Evolutionary conservation across 2,329 filamentous ascomycete genomes (phyloP).

Genomic region (Teratosphaeria pseudoeucalypti): DNA sequence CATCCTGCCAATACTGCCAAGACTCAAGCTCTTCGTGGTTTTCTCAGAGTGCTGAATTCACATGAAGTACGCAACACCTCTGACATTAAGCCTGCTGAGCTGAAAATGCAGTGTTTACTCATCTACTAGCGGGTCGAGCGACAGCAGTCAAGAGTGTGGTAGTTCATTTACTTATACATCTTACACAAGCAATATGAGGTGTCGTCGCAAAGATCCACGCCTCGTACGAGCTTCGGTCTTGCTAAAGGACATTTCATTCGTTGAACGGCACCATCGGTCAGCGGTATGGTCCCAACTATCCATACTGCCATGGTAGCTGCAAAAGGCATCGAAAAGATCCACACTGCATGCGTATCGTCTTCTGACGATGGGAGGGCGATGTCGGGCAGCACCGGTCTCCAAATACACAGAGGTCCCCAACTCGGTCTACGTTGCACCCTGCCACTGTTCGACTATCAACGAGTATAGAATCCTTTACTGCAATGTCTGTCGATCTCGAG

Average conservation of each 20-base stretch:
- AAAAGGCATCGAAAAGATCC: not conserved
- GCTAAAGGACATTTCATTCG: not conserved
- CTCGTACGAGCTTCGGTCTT: not conserved
- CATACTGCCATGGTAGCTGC: not conserved
- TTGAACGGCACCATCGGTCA: not conserved
- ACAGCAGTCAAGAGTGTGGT: not conserved
- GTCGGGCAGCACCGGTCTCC: not conserved
- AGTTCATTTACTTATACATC: not conserved
- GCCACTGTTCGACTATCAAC: not conserved
- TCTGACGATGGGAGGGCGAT: not conserved
- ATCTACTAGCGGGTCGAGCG: not conserved
- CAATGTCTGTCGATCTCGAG: not conserved
- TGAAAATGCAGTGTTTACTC: not conserved
- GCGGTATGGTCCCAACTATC: not conserved
- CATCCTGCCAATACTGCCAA: not conserved
- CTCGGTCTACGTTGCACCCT: not conserved
- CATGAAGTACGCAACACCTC: not conserved
- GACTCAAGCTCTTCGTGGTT: not conserved
- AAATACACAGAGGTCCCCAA: not conserved
- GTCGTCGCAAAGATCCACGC: not conserved
- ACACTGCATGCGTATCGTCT: not conserved
- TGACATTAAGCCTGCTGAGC: not conserved
- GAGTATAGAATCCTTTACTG: no score
- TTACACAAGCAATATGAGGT: not conserved
- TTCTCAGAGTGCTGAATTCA: not conserved